phyloP scores from a whole-genome alignment of 73 alveolate genomes.

The Stentor coeruleus region DNA sequence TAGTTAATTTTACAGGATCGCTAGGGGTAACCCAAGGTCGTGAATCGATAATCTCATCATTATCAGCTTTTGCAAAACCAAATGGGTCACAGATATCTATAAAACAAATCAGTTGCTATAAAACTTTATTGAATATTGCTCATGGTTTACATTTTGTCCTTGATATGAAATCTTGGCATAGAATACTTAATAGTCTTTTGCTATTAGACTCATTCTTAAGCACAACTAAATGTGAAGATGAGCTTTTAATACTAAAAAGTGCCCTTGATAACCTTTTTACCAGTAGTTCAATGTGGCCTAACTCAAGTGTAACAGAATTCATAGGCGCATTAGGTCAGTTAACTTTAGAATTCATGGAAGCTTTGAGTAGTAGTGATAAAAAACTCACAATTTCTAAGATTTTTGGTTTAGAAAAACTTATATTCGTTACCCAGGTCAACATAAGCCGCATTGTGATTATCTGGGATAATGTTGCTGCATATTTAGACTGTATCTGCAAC shows the following conservation, averaged over 20 bases:
- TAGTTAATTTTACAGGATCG: neutral
- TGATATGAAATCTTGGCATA: slow-evolving; percentile 82
- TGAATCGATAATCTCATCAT: neutral
- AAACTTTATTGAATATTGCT: slow-evolving; percentile 77
- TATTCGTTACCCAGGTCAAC: slow-evolving; percentile 21
- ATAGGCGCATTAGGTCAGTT: slow-evolving; percentile 59
- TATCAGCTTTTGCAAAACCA: slow-evolving; percentile 24
- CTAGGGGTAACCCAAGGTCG: neutral
- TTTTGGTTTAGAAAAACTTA: slow-evolving; percentile 14
- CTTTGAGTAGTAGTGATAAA: slow-evolving; percentile 40
- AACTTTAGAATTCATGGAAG: slow-evolving; percentile 50
- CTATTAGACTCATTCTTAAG: slow-evolving; percentile 52
- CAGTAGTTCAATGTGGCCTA: slow-evolving; percentile 59
- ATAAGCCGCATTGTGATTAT: neutral
- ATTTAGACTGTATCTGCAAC: slow-evolving; percentile 23
- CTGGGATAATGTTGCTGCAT: slow-evolving; percentile 25
- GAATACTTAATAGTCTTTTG: slow-evolving; percentile 67
- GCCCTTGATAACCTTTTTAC: slow-evolving; percentile 71
- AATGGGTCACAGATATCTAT: slow-evolving; percentile 39
- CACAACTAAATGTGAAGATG: neutral
- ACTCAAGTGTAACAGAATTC: slow-evolving; percentile 49
- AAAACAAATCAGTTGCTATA: slow-evolving; percentile 65
- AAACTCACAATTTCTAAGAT: slow-evolving; percentile 36
- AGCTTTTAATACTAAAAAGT: slow-evolving; percentile 42
- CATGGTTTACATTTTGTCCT: slow-evolving; percentile 77